Base-by-base conservation (phyloP, 2,329 filamentous ascomycete species). In the Fusarium burgessii region DNA sequence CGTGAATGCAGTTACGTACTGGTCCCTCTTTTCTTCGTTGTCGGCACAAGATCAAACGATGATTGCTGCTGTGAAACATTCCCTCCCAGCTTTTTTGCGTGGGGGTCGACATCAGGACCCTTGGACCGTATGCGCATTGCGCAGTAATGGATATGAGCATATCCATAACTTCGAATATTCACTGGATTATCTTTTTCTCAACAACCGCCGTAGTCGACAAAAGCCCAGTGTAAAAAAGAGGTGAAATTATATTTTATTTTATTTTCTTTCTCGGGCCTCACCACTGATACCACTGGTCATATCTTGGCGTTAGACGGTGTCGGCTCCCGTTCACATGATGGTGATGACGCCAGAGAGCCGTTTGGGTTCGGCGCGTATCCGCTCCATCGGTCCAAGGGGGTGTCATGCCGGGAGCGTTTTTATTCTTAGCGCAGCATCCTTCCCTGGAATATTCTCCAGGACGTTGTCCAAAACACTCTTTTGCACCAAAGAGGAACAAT, bases 291-390 rank as follows among this genome's bases (percentile, higher is more conserved):
- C 43, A 33, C 36, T 43, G 32, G 18, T 33, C 35, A 50, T 52
- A 46, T 40, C 42, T 47, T 33, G n/a, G n/a, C 33, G 9, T 51
- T 43, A 62, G 43, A 40, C 60, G 54, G 62, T 45, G 50, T 50
- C 56, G 45, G 32, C 55, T 17, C 33, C 32, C 41, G 54, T 58
- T 56, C 47, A 58, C 64, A 68, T 69, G 59, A 70, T 62, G 38
- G 57, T 63, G 36, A 71, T 69, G 63, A 71, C 66, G 58, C 71
- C 62, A 52, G 66, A 62, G 52, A 45, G 36, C 17, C 42, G 23
- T 66, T 58, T 62, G 60, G 52, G 58, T 60, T 71, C 56, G 63
- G 69, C 58, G 41, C 35, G 51, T 67, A 58, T 61, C 66, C 71
- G 64, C 68, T 56, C 52, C 23, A 25, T 72, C 62, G 60, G 62